Percentiles rank a stretch among this genome's conserved stretches.
These are phyloP conservation scores for Apiospora sp. DNA, from an alignment of 2,329 filamentous ascomycete genomes.

Conservation along the genomic window DNA sequence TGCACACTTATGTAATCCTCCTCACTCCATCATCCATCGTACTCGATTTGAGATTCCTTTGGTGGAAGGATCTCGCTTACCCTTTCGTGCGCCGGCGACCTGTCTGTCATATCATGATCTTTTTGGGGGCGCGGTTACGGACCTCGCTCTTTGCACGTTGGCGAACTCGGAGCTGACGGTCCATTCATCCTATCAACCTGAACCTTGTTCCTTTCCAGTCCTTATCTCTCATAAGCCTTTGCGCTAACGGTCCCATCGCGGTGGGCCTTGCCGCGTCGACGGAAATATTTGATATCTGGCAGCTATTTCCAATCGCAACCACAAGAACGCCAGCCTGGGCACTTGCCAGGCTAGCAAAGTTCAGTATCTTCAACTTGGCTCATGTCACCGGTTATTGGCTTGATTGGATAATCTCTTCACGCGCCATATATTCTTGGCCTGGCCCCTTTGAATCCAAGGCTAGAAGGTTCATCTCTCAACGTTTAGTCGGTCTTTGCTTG, in stretches of 20 bases:
- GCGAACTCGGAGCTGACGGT: slow-evolving; percentile 9
- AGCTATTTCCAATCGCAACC: background rate
- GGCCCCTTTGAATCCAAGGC: background rate
- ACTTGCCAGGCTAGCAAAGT: background rate
- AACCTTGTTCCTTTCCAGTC: background rate
- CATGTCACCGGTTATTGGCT: background rate
- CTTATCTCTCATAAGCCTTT: slow-evolving; percentile 20
- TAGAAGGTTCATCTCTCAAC: background rate
- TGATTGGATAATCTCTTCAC: background rate
- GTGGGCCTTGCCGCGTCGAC: slow-evolving; percentile 6
- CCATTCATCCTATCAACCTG: background rate
- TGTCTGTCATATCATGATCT: background rate
- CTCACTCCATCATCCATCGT: background rate
- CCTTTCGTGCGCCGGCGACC: background rate
- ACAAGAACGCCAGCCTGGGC: background rate
- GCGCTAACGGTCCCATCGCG: slow-evolving; percentile 6
- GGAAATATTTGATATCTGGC: background rate
- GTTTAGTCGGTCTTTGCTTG: background rate
- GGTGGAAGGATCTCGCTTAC: background rate
- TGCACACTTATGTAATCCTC: background rate
- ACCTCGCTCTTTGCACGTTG: background rate
- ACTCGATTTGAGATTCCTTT: background rate
- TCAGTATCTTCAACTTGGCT: background rate
- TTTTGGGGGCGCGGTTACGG: background rate
- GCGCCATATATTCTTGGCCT: background rate